phyloP scores from a whole-genome alignment of 2,329 filamentous ascomycete genomes.

The Dendryphion nanum region DNA sequence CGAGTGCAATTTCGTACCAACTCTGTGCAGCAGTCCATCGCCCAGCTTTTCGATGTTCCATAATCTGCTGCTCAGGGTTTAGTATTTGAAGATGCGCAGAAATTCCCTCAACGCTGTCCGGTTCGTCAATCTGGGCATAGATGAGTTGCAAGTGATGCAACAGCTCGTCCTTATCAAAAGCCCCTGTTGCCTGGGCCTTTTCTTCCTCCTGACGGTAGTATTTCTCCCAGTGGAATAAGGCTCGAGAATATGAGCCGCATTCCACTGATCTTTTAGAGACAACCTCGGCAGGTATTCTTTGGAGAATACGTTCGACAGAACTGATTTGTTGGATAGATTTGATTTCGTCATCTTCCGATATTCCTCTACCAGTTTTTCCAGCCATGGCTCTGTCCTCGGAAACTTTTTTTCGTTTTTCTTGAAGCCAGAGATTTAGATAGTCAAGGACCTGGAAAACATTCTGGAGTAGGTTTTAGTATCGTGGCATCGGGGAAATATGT shows the following conservation, averaged over 20 bases:
- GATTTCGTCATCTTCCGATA: slow-evolving; percentile 52
- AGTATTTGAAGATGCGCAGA: slow-evolving; percentile 81
- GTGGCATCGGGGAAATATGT: not conserved
- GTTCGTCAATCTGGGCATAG: slow-evolving; percentile 96
- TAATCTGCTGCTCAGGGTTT: slow-evolving; percentile 89
- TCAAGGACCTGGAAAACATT: slow-evolving; percentile 88
- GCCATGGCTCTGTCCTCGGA: slow-evolving; percentile 41
- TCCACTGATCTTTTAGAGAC: slow-evolving; percentile 84
- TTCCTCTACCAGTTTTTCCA: slow-evolving; percentile 44
- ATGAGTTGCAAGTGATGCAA: slow-evolving; percentile 84
- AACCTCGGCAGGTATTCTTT: slow-evolving; percentile 67
- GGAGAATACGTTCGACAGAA: slow-evolving; percentile 70
- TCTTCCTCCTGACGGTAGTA: slow-evolving; percentile 64
- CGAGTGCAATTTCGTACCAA: slow-evolving; percentile 92
- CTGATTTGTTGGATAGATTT: slow-evolving; percentile 54
- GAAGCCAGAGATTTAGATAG: slow-evolving; percentile 87
- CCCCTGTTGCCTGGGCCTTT: slow-evolving; percentile 45
- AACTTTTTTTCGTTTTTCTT: slow-evolving; percentile 64
- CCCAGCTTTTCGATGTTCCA: slow-evolving; percentile 89
- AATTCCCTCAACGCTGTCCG: slow-evolving; percentile 92
- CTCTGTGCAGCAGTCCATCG: slow-evolving; percentile 93
- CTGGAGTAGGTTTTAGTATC: slow-evolving; percentile 47
- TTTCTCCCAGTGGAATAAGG: slow-evolving; percentile 92
- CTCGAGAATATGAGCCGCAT: slow-evolving; percentile 87
- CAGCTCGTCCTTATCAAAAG: slow-evolving; percentile 59